Evolutionary conservation across 208 protist genomes (phyloP).

Genomic region (Crithidia sp.): DNA sequence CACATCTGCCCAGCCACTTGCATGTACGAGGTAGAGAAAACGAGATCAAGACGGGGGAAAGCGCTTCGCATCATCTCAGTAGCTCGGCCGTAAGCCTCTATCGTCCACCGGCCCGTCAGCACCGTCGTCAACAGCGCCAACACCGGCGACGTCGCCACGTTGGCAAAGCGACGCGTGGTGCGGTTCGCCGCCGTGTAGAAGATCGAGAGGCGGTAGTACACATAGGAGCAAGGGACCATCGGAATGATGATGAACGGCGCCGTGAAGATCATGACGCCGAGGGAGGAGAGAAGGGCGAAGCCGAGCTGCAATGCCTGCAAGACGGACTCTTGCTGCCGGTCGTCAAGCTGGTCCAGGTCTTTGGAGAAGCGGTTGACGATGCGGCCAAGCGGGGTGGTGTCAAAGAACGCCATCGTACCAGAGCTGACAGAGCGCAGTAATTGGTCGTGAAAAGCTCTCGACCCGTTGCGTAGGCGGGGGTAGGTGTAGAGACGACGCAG

Average conservation of each 20-base stretch:
- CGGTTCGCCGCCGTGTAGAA: conserved; percentile 84
- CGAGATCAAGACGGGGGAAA: conserved; percentile 35
- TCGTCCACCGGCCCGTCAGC: conserved; percentile 66
- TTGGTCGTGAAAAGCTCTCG: conserved; percentile 44
- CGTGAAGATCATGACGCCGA: conserved; percentile 20
- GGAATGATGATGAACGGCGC: conserved; percentile 30
- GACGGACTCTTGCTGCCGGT: conserved; percentile 47
- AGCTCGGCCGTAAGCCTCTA: conserved; percentile 67
- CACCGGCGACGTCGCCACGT: conserved; percentile 88
- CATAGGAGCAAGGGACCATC: conserved; percentile 45
- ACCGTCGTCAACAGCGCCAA: conserved; percentile 89
- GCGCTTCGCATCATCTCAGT: conserved; percentile 25
- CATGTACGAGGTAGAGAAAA: conserved; percentile 46
- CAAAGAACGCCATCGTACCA: conserved; percentile 59
- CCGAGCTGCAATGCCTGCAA: conserved; percentile 28
- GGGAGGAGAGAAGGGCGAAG: conserved; percentile 30
- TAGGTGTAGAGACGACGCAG: conserved; percentile 21
- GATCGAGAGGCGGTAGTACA: conserved; percentile 80
- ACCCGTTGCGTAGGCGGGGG: conserved; percentile 32
- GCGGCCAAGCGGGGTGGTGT: conserved; percentile 52
- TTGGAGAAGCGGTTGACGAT: conserved; percentile 83
- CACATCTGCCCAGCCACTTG: conserved; percentile 64
- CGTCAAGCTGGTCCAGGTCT: conserved; percentile 77
- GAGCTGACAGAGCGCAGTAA: conserved; percentile 51
- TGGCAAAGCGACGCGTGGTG: conserved; percentile 86